A percentile compares a stretch with the other conserved stretches of the same genome.
Conservation (phyloP, 176 grass and related monocot genomes). For the Triticum urartu region DNA sequence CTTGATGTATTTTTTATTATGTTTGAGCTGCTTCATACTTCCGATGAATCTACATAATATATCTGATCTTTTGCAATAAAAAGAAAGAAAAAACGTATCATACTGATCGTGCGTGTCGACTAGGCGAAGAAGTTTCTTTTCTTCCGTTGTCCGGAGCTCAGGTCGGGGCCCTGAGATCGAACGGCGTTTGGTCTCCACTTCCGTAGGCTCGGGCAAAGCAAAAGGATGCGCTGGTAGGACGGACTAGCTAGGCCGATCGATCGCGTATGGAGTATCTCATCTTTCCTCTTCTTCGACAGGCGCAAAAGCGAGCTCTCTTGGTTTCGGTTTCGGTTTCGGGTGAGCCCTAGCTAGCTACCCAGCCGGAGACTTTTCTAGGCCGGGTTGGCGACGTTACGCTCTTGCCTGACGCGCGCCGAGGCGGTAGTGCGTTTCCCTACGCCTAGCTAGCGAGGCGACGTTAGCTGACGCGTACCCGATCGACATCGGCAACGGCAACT, state of each 20-base stretch:
- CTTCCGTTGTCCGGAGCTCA: not conserved
- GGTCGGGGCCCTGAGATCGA: not conserved
- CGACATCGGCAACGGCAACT: not conserved
- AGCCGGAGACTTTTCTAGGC: not conserved
- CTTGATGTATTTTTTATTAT: too few species aligned
- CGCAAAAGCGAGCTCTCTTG: not conserved
- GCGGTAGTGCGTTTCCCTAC: not conserved
- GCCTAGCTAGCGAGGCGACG: not conserved
- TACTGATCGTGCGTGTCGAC: not conserved
- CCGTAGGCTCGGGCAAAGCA: not conserved
- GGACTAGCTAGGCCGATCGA: not conserved
- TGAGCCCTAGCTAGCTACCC: not conserved
- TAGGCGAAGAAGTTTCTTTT: not conserved
- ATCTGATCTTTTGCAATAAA: too few species aligned
- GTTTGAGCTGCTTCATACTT: too few species aligned
- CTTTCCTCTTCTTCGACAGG: not conserved
- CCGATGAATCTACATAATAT: too few species aligned
- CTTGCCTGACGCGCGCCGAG: not conserved
- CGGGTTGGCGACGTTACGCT: not conserved
- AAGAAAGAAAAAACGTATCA: too few species aligned
- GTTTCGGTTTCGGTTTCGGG: constrained; percentile 2
- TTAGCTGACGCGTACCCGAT: not conserved
- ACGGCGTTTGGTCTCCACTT: not conserved
- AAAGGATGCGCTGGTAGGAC: too few species aligned
- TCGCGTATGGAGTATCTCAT: not conserved